phyloP scores from a whole-genome alignment of 257 asterid genomes.

The Solanum stenotomum region DNA sequence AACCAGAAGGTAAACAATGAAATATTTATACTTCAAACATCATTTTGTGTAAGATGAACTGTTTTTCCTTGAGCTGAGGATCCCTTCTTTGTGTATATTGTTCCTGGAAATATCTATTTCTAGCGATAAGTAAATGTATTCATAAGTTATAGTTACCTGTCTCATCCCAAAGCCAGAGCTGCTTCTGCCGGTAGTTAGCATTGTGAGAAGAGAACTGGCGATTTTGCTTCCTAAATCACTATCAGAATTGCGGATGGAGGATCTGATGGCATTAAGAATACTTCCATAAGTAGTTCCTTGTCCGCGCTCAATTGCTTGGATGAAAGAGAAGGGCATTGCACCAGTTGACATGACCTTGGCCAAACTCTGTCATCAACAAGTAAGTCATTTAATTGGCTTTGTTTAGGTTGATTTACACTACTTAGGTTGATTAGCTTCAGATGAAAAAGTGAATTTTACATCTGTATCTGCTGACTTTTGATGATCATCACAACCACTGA shows the following conservation, averaged over 20 bases:
- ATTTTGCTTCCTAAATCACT: constrained; percentile 39
- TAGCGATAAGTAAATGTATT: neutral
- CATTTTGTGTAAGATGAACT: neutral
- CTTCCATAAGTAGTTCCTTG: constrained; percentile 77
- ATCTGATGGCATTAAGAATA: constrained; percentile 62
- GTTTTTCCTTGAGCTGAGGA: neutral
- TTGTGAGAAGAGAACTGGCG: constrained; percentile 51
- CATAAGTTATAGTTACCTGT: constrained; percentile 41
- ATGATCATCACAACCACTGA: constrained; percentile 92
- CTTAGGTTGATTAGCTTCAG: neutral
- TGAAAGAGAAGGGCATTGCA: constrained; percentile 87
- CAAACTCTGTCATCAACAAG: constrained; percentile 39
- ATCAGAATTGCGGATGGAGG: constrained; percentile 46
- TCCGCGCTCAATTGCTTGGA: constrained; percentile 80
- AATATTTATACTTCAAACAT: neutral
- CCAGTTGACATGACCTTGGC: constrained; percentile 88
- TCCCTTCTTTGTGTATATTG: neutral
- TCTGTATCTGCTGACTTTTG: constrained; percentile 86
- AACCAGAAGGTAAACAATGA: neutral
- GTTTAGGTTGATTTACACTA: neutral
- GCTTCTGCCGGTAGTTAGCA: constrained; percentile 80
- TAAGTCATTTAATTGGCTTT: neutral
- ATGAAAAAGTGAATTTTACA: constrained; percentile 24
- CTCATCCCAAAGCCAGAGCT: constrained; percentile 20
- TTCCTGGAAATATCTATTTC: too few species aligned